Base-by-base conservation (phyloP, 768 basidiomycete genomes). In the Rhizopogon rudus region DNA sequence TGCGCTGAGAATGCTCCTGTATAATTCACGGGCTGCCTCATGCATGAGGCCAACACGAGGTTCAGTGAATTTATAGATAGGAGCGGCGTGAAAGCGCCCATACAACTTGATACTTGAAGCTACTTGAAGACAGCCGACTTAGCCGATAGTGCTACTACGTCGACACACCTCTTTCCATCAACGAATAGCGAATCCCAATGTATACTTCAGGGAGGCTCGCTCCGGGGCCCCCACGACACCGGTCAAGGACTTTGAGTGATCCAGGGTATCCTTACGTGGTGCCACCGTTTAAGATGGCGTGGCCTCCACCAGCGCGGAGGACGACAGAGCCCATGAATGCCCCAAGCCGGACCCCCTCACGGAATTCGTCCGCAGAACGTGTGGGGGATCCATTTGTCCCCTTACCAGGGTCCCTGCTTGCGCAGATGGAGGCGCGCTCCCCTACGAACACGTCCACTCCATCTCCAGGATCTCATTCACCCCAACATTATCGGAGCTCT, bases 241-340 rank as follows among this genome's bases (percentile, higher is more conserved):
- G 57, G 31, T 61, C 55, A 29, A 58, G 59, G 39, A 13, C 61
- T 20, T 57, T 57, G 2, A 65, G 66, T 44, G 68, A 69, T 52
- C 63, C 68, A 33, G 66, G 60, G 28, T 59, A 64, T 25, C 14
- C 55, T 1, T 59, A 59, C 43, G 57, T 61, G 29, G 40, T 50
- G 12, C 66, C 62, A 6, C 69, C 68, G 0, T 63, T 68, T 52
- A 57, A 57, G 50, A 40, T 61, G 17, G 58, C n/a, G 16, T 56
- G 68, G 59, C 68, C 68, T 28, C 45, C 60, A 5, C 67, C 67
- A 6, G 61, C 59, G 3, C 67, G 65, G 20, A 66, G 60, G 10
- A 20, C 46, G 17, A 61, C 60, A 6, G 67, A 60, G 17, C 61
- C 65, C 33, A 49, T 43, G 44, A 56, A 49, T 40, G 42, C 16